Percentiles rank a stretch among this genome's conserved stretches.
These are phyloP conservation scores for Botrytis sinoallii DNA, from an alignment of 2,329 filamentous ascomycete genomes.

Conservation along the genomic window DNA sequence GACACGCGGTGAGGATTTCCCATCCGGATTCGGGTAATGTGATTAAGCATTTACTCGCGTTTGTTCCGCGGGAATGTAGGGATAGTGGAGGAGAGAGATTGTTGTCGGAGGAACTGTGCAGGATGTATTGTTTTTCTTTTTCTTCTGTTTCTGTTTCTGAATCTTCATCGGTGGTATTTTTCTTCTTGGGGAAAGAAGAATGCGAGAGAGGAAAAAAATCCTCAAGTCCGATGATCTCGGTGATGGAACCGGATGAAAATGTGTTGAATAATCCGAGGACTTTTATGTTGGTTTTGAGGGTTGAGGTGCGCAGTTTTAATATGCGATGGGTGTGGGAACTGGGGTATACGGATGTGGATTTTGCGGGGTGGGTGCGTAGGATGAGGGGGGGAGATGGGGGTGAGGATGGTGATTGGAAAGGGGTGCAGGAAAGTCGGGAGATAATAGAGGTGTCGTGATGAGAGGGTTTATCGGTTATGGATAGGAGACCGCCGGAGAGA, in stretches of 20 bases:
- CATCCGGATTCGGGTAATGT: not conserved
- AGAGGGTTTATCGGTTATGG: conserved; percentile 22
- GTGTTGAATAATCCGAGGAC: conserved; percentile 21
- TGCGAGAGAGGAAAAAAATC: not conserved
- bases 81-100: not conserved
- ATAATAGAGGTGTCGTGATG: conserved; percentile 17
- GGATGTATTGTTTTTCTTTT: not conserved
- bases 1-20: not conserved
- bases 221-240: not conserved
- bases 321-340: conserved; percentile 16
- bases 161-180: not conserved
- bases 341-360: conserved; percentile 20
- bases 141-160: too few relatives aligned
- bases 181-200: not conserved
- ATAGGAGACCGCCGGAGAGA: conserved; percentile 23
- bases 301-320: conserved; percentile 17
- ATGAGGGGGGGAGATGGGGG: not conserved
- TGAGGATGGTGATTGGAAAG: not conserved
- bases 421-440: not conserved
- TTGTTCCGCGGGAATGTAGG: too few relatives aligned
- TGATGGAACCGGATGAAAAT: not conserved
- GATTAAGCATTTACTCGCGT: not conserved
- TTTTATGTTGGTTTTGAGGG: not conserved
- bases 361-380: conserved; percentile 15
- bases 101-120: not conserved